These are phyloP conservation scores for Microglena sp. DNA, from an alignment of 139 green algal species.

Conservation along the genomic window DNA sequence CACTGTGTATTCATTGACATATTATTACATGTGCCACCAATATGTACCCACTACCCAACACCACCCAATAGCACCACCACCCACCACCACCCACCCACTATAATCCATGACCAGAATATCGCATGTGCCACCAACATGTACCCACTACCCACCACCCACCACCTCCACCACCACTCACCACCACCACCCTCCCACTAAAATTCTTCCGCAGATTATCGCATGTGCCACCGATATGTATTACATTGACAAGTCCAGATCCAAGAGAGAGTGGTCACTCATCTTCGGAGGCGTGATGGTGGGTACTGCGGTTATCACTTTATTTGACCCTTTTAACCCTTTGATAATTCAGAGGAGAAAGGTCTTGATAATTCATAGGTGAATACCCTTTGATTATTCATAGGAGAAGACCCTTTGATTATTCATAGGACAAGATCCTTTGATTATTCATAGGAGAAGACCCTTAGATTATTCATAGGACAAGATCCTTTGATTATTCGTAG, in stretches of 20 bases:
- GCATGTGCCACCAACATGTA: conserved; percentile 1
- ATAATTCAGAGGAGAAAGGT: no score
- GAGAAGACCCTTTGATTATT: no score
- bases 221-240: conserved; percentile 12
- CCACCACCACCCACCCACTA: neutral
- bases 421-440: no score
- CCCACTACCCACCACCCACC: neutral
- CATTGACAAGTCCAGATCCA: conserved; percentile 4
- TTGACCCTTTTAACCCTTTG: no score
- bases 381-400: no score
- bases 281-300: conserved; percentile 13
- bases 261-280: conserved; percentile 14
- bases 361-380: no score
- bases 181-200: no score
- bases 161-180: neutral
- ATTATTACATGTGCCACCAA: neutral
- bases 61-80: no score
- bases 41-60: neutral
- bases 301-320: no score
- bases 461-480: no score
- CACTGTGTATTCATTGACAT: neutral
- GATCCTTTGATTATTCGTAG: no score
- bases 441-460: no score
- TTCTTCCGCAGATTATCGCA: conserved; percentile 7
- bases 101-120: neutral